Evolutionary conservation across 495 filamentous ascomycete species (phyloP).

Genomic region (Tuber calosporum): DNA sequence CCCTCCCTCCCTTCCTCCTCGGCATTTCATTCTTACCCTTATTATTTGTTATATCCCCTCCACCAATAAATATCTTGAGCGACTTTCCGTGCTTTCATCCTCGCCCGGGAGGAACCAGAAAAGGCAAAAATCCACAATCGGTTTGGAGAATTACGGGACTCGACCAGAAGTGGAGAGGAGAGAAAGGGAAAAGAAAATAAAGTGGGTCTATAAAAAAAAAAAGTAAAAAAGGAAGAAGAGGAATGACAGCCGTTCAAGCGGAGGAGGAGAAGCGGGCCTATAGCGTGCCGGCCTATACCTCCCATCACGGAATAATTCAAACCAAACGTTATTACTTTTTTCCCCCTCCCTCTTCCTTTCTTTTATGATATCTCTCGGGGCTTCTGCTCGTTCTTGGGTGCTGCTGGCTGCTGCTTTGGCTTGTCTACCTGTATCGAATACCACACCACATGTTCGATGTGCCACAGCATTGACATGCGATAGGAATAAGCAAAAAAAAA

Average conservation of each 20-base stretch:
- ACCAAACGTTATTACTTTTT: neutral
- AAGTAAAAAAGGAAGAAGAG: neutral
- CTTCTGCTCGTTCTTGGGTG: neutral
- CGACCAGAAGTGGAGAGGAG: neutral
- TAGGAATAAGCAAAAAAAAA: constrained; percentile 3
- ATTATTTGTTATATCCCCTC: neutral
- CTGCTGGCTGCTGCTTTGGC: constrained; percentile 1
- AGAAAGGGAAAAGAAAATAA: neutral
- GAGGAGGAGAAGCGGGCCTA: neutral
- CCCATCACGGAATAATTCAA: neutral
- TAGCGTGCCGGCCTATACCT: neutral
- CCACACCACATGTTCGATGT: neutral
- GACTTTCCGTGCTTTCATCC: neutral
- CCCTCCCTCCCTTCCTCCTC: neutral
- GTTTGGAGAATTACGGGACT: neutral
- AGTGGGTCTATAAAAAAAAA: neutral
- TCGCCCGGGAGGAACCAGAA: neutral
- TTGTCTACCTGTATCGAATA: neutral
- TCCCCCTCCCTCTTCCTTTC: neutral
- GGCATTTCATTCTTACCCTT: neutral
- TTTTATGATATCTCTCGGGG: neutral
- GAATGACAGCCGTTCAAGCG: neutral
- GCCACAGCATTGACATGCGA: neutral
- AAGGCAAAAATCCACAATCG: neutral
- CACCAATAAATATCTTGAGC: neutral